Percentiles rank a stretch among this genome's conserved stretches.
phyloP scores from a whole-genome alignment of 331 rosid genomes.

The Phaseolus coccineus region DNA sequence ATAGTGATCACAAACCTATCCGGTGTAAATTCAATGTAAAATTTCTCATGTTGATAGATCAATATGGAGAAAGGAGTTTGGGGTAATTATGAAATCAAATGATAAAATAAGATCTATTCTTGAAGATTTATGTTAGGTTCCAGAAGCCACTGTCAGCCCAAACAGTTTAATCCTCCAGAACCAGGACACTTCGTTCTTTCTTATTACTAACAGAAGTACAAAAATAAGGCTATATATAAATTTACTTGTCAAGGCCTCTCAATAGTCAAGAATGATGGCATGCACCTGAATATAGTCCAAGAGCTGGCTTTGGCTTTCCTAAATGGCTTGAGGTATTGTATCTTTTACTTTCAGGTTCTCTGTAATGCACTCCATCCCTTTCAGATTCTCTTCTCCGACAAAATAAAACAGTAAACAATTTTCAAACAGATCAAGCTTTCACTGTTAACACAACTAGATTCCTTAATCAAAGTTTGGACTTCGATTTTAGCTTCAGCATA shows the following conservation, averaged over 20 bases:
- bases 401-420: background rate
- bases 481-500: too few species aligned
- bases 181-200: conserved; percentile 67
- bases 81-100: conserved; percentile 66
- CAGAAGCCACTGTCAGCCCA: conserved; percentile 70
- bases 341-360: conserved; percentile 30
- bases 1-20: conserved; percentile 98
- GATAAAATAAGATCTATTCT: conserved; percentile 74
- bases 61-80: conserved; percentile 79
- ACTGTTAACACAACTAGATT: too few species aligned
- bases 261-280: conserved; percentile 71
- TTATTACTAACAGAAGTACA: conserved; percentile 65
- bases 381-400: background rate
- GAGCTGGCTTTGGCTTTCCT: conserved; percentile 88
- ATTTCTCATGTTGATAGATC: conserved; percentile 92
- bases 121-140: conserved; percentile 67
- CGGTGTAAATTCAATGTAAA: conserved; percentile 82
- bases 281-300: conserved; percentile 58
- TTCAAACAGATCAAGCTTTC: background rate
- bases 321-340: conserved; percentile 96
- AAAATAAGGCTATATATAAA: conserved; percentile 67
- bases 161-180: conserved; percentile 73
- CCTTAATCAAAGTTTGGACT: too few species aligned
- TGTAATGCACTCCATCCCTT: background rate
- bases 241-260: conserved; percentile 78